Base-by-base conservation (phyloP, 805 yeast species). In the Hemisphaericaspora nanyangensis region DNA sequence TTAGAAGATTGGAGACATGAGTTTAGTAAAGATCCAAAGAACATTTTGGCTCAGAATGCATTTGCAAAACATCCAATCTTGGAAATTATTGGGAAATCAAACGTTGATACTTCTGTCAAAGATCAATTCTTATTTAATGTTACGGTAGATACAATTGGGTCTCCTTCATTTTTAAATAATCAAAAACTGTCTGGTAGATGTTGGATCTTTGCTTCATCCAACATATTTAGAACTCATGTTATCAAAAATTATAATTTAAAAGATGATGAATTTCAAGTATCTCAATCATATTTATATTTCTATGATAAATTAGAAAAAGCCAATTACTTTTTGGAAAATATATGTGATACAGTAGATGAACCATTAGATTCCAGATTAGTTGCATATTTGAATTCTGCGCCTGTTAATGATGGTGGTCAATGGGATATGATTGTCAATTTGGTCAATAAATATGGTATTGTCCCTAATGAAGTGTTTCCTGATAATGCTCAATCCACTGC, bases 251-350 rank as follows among this genome's bases (percentile, higher is more conserved):
- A 80, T 59, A 78, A 81, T 52, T 60, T 87, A 50, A 53, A 55
- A 38, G 58, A 57, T 10, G 67, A 62, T 29, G 75, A 73, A 49
- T 79, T 85, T 57, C 89, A 84, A 61, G 62, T 88, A 37, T 82
- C 93, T 28, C 95, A 87, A 52, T 73, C 85, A 17, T 86, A 82
- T 57, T 60, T 87, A 46, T 87, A 81, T 67, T 87, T 88, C 63
- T 85, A 85, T 58, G 96, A 87, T 56, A 86, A 87, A 63, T 71
- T 87, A 47, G 95, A 88, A 61, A 86, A 86, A 65, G 79, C 88
- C 32, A 86, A 87, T 58, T 84, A 70, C 58, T 87, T 85, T 61
- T 63, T 87, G 48, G 89, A 87, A 46, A 87, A 85, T 58, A 75
- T 85, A 39, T 65, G 82, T 42, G 84, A 82, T 50, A 83, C 95